Evolutionary conservation across 164 flowering plant species (phyloP), one percentile per base, ranked within the genome.

Genomic region (Cinnamomum micranthum): DNA sequence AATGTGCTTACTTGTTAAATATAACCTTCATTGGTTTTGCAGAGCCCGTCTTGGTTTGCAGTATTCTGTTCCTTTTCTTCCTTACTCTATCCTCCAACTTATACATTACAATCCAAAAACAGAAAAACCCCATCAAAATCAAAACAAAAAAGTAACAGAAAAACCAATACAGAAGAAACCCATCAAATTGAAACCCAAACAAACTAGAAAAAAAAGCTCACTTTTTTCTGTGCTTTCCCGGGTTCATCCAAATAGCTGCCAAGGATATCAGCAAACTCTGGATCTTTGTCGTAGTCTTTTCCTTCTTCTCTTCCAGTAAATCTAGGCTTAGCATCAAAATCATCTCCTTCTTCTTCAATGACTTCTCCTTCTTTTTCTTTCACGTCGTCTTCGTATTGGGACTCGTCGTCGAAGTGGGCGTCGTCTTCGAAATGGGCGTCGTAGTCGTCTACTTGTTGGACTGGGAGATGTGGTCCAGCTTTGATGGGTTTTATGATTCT

Each of bases 31-130:
- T 87, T 31, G 97, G 95, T 22, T 55, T 65, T 1, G 82, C 84
- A 11, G 95, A 90, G 65, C 97, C 98, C 31, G 92, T 87, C 83
- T 95, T 95, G 14, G 93, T 75, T 10, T 92, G 97, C 86, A 95
- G 68, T 75, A 92, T 89, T 79, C 88, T 92, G 85, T 84, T 82
- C 82, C 93, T 87, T 68, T 95, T 95, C 82, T 75, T 88, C 86
- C 88, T 91, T 83, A 95, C 76, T 71, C 98, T 89, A 72, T 89
- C 94, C 74, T 91, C 97, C 93, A 95, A 79, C 98, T 94, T 47
- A 4, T 24, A 69, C 19, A 9, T 41, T 35, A 19, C 35, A 13
- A 19, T 31, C 11, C 12, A 69, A 35, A 35, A 47, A 33, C 3
- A 28, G 52, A 47, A 31, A 64, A 50, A 63, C 58, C 10, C 15